Evolutionary conservation across 306 rosid genomes (phyloP).

Genomic region (Rubus idaeus): DNA sequence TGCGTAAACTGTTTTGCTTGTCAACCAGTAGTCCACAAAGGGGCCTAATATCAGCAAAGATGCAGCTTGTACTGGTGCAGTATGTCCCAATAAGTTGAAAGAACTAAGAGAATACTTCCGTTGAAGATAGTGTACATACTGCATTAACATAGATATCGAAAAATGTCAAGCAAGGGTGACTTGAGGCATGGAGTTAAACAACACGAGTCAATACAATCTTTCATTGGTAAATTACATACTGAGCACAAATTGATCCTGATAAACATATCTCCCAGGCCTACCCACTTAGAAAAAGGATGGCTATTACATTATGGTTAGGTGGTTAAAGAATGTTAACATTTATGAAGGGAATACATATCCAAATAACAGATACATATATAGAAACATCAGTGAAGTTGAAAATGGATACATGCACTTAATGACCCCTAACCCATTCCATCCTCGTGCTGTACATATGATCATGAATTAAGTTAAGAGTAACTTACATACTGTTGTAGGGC

Average conservation of each 20-base stretch:
- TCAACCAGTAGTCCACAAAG: constrained; percentile 70
- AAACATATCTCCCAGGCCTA: neutral
- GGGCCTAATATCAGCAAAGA: constrained; percentile 62
- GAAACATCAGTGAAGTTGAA: constrained; percentile 12
- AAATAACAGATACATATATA: constrained; percentile 17
- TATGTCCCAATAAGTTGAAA: constrained; percentile 71
- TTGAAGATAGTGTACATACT: constrained; percentile 78
- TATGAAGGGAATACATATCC: neutral
- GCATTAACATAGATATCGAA: constrained; percentile 29
- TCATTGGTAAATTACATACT: neutral
- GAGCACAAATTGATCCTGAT: neutral
- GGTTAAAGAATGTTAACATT: constrained; percentile 7
- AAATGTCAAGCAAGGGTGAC: constrained; percentile 13
- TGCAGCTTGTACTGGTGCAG: constrained; percentile 77
- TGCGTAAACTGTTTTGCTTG: constrained; percentile 53
- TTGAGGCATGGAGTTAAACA: neutral
- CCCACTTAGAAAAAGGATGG: neutral
- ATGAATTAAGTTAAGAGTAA: constrained; percentile 21
- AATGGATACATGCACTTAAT: constrained; percentile 23
- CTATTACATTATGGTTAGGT: neutral
- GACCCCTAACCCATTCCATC: constrained; percentile 24
- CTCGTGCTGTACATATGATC: constrained; percentile 21
- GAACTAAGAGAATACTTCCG: constrained; percentile 77
- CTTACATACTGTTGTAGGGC: constrained; percentile 77
- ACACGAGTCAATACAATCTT: constrained; percentile 8